Base-by-base conservation (phyloP, 257 asterid genomes). In the Jasminum sambac region DNA sequence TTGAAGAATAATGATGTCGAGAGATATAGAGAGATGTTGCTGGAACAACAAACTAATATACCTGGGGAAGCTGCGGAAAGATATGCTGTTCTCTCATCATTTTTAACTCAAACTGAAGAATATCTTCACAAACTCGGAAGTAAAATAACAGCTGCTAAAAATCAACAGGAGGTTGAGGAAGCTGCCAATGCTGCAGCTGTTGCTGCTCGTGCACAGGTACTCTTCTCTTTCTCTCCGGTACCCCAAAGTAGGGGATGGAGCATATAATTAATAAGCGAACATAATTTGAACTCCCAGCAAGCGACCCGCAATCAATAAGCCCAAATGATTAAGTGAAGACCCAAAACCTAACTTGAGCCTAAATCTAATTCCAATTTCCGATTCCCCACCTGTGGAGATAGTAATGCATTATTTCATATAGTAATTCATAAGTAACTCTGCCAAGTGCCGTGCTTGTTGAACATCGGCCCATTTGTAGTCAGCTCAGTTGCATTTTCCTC, bases 151-250 rank as follows among this genome's bases (percentile, higher is more conserved):
- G 94, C 98, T 46, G 59, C 99, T 17, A 95, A 95, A 80, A 95
- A 95, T 80, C 96, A 85, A 73, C 99, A 95, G 85, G 99, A 95
- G 82, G 95, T 88, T 81, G 98, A 87, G 82, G 99, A 95, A 90
- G 90, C 97, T 63, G 97, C 97, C 69, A 82, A 82, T 84, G 84
- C 83, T 42, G 98, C 99, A 10, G 95, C 92, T 40, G 79, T 77
- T 11, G 96, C 96, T 62, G 99, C 99, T 64, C 93, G 92, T 24
- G 88, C 96, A 74, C 97, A 91, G 92, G 99, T 64, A 80, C 58
- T 76, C 68, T 63, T 64, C 42, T 72, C 50, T 42, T 14, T 66
- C n/a, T 60, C 46, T 41, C 44, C 59, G n/a, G 23, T 0, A 23
- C 36, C 10, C 30, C 62, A 19, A 55, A 55, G 62, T 17, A 23